Base-by-base conservation (phyloP, 192 early-diverging fungal genomes). In the Podochytrium sp. region DNA sequence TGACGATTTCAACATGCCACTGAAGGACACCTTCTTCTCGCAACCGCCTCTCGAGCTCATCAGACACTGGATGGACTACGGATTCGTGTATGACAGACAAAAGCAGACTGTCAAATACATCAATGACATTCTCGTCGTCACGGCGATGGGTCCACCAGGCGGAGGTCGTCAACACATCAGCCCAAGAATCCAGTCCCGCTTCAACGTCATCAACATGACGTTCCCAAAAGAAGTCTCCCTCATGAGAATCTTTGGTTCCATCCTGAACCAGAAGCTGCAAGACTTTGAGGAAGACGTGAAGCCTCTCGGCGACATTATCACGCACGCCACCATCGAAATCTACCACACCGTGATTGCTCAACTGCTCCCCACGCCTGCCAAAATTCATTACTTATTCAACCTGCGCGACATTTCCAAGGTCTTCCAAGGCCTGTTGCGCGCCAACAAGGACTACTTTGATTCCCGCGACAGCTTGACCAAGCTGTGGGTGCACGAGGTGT, bases 1-100 rank as follows among this genome's bases (percentile, higher is more conserved):
- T 51, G 87, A 89, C 67, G 86, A 89, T 70, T 76, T 89, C 65
- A 89, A 89, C 71, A 89, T 89, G 87, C 87, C 87, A 3, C 70
- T 79, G 76, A 86, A 86, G 50, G 87, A 89, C 59, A 89, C 86
- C 1, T 89, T 86, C 57, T 86, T 86, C 33, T 88, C 87, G 1
- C 87, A 89, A 74, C 87, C 87, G 41, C 87, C 87, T 27, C 67
- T 89, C 18, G 83, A 89, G 69, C 65, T 89, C 29, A 81, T 89
- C 33, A 66, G 81, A 20, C 85, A 87, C 40, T 89, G 81, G 75
- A 81, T 89, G 75, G 87, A 88, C 52, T 88, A 84, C 39, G 87
- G 87, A 3, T 86, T 88, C 71, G 71, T 43, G 47, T 85, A 87
- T 59, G 85, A 88, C 63, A 52, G 86, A 30, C 80, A 82, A 70